phyloP scores from a whole-genome alignment of 2,329 filamentous ascomycete genomes.

The Pezicula neosporulosa region DNA sequence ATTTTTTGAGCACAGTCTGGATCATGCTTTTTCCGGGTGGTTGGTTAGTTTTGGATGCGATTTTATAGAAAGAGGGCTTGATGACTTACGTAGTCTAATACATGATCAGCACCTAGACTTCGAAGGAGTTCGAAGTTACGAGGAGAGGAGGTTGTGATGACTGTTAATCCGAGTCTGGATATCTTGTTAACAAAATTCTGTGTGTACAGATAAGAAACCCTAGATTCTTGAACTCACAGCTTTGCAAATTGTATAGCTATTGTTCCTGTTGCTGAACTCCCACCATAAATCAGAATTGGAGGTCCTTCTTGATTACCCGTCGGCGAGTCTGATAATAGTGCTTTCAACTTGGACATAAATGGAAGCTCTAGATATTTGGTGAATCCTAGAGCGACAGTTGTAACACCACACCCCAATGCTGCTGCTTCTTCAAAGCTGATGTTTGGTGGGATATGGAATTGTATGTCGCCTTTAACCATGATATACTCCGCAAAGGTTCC shows the following conservation, averaged over 20 bases:
- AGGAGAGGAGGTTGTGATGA: slow-evolving; percentile 41
- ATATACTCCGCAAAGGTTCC: slow-evolving; percentile 21
- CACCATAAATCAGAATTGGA: slow-evolving; percentile 42
- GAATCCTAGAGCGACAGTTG: slow-evolving; percentile 12
- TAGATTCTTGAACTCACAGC: slow-evolving; percentile 22
- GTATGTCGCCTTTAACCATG: slow-evolving; percentile 32
- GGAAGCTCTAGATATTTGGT: slow-evolving; percentile 24
- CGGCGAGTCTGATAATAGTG: neutral
- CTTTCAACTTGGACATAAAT: neutral
- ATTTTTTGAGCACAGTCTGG: slow-evolving; percentile 39
- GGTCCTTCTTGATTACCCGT: slow-evolving; percentile 4
- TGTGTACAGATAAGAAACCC: too few species aligned
- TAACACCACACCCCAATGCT: slow-evolving; percentile 12
- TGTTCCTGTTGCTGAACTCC: slow-evolving; percentile 43
- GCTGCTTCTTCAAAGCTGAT: slow-evolving; percentile 43
- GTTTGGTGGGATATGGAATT: slow-evolving; percentile 38
- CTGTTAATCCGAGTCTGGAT: slow-evolving; percentile 21
- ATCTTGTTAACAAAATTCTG: too few species aligned
- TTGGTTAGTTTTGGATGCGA: neutral
- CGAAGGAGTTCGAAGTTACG: slow-evolving; percentile 43
- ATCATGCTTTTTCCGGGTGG: slow-evolving; percentile 27
- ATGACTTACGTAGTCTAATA: slow-evolving; percentile 41
- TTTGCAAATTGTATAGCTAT: slow-evolving; percentile 43
- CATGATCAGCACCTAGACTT: slow-evolving; percentile 40
- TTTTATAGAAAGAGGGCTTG: neutral